Percentiles rank a stretch among this genome's conserved stretches.
These are phyloP conservation scores for Russula abietina DNA, from an alignment of 768 basidiomycete species.

Conservation along the genomic window DNA sequence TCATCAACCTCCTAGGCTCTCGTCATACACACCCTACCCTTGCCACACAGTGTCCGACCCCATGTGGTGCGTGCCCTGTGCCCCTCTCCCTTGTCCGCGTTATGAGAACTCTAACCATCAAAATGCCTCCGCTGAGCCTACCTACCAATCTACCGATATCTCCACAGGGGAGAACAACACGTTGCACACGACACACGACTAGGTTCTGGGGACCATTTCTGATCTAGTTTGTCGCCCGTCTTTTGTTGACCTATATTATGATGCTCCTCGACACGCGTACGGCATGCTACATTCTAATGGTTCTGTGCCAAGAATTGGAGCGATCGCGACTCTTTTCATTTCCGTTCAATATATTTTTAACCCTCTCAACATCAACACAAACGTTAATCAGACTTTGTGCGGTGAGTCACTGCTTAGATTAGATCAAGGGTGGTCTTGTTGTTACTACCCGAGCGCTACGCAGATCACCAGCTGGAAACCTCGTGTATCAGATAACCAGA, in stretches of 20 bases:
- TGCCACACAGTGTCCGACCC: background rate
- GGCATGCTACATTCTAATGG: background rate
- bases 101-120: too few relatives aligned
- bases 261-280: background rate
- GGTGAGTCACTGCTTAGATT: background rate
- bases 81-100: background rate
- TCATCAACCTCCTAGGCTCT: background rate
- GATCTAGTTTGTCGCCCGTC: background rate
- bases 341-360: background rate
- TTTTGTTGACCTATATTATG: background rate
- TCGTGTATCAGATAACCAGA: slow-evolving; percentile 7
- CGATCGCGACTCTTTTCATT: background rate
- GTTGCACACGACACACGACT: background rate
- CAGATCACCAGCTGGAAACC: background rate
- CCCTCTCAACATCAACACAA: background rate
- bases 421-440: background rate
- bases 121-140: background rate
- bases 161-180: background rate
- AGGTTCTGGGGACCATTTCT: background rate
- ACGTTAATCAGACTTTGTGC: background rate
- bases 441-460: slow-evolving; percentile 2
- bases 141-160: background rate
- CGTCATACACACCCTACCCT: background rate
- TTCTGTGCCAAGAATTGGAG: background rate
- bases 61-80: background rate